Conservation (phyloP, 371 early-diverging fungal genomes). For the Mortierella sp. region DNA sequence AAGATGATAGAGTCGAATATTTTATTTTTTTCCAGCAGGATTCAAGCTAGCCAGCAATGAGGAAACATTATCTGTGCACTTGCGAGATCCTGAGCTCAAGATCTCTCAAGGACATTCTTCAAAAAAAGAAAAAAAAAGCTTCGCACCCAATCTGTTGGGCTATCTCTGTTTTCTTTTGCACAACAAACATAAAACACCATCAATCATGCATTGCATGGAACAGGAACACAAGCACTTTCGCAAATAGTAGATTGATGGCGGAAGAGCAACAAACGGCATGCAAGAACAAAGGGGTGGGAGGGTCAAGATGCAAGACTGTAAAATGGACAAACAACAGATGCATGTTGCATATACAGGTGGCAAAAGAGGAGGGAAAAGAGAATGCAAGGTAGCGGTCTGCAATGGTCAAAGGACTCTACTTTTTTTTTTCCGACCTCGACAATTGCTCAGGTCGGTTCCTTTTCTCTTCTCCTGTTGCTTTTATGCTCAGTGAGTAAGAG, state of each 20-base stretch:
- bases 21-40: not conserved
- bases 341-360: not conserved
- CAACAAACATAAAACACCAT: not conserved
- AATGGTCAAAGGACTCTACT: not conserved
- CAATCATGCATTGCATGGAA: not conserved
- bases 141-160: not conserved
- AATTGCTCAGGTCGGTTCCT: not conserved
- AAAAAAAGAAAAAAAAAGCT: not conserved
- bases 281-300: not conserved
- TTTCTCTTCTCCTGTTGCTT: not conserved
- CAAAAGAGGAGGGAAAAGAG: not conserved
- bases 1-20: not conserved
- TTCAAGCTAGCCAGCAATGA: not conserved
- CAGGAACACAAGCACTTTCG: not conserved
- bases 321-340: not conserved
- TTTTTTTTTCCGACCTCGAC: not conserved
- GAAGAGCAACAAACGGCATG: not conserved
- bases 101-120: not conserved
- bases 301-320: not conserved
- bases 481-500: not conserved
- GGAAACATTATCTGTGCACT: not conserved
- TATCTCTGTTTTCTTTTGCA: not conserved
- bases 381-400: not conserved
- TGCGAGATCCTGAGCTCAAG: conserved; percentile 3
- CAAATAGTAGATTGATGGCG: conserved; percentile 1